Base-by-base conservation (phyloP, 2,329 filamentous ascomycete genomes). In the Alternaria panax region DNA sequence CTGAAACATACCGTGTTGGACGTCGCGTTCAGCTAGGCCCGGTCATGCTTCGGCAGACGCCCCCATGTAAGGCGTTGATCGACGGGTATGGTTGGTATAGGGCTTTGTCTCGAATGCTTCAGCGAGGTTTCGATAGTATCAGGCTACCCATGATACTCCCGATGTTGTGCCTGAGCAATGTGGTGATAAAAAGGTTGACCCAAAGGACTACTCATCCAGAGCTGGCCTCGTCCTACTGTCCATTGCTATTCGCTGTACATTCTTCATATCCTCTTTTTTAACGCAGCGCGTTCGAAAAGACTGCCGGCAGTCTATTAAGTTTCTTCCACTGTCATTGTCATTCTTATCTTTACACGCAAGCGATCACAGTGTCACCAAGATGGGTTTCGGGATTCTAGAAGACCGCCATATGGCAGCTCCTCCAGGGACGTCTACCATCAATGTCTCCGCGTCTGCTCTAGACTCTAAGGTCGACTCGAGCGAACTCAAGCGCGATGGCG, bases 401-500 rank as follows among this genome's bases (percentile, higher is more conserved):
- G 72, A 75, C 57, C 51, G 55, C 18, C 60, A 70, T 22, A 75
- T 74, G 74, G 72, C 65, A 34, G 54, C 66, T 12, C 74, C 73
- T 45, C 72, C 73, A 4, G 74, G 74, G 8, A 76, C 74, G 4
- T 69, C 68, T 16, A 74, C 65, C 0, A 70, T 76, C 51, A 71
- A 70, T 8, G 67, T 56, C 3, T 51, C 59, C 12, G 57, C 34
- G 6, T 38, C 25, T 25, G 47, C 43, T 46, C 60, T 64, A 18
- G 63, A 72, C 14, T n/a, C 52, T 22, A 51, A 50, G n/a, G 46
- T 61, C 8, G 69, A 73, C 32, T 57, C 54, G 2, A 68, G 54
- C 9, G 46, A 71, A 11, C 59, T 80, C 48, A 80, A 81, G 69
- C 77, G 77, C 46, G 72, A 76, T 54, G 90, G 91, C 24, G 80